Evolutionary conservation across 31 red algal genomes (phyloP), one percentile per base, ranked within the genome.

Genomic region (Odonthalia washingtoniensis): DNA sequence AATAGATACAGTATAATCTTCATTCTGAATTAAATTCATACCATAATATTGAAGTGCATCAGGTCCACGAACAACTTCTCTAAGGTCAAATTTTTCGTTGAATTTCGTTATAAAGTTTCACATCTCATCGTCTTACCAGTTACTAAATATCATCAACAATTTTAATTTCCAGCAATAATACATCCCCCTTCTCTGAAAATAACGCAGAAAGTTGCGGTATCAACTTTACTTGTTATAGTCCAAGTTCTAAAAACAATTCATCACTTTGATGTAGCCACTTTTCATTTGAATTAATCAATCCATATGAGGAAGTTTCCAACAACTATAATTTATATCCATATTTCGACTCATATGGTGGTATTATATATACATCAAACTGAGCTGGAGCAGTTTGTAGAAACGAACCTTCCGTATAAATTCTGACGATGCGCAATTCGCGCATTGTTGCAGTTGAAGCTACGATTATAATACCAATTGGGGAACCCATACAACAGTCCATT

Each of bases 131-230:
- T 57, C 49, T 57, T 57, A 9, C 45, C 72, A 49, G 18, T 12
- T 73, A 70, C 77, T 49, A 0, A 88, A 88, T 78, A 34, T 88
- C 85, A 70, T 88, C 74, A n/a, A 88, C 85, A 26, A 88, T 73
- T 27, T 88, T 88, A 0, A 88, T 73, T 2, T 2, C 85, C 2
- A 79, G 24, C 14, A 78, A 18, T 1, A 62, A 4, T 30, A 88
- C 4, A 17, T 28, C 27, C 5, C 63, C 52, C 9, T 57, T 57
- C 0, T 79, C 42, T 9, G 28, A 3, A 4, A 26, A 45, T 31
- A 34, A 24, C 40, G 77, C 70, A 79, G 78, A 79, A 6, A 78
- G 40, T 18, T 88, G 85, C 35, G 85, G 85, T 27, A 88, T 65
- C 33, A 68, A 78, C 5, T 43, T 34, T 0, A 88, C 27, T 14